Evolutionary conservation across 352 stramenopile genomes (phyloP).

Genomic region (Phytopythium helicoides): DNA sequence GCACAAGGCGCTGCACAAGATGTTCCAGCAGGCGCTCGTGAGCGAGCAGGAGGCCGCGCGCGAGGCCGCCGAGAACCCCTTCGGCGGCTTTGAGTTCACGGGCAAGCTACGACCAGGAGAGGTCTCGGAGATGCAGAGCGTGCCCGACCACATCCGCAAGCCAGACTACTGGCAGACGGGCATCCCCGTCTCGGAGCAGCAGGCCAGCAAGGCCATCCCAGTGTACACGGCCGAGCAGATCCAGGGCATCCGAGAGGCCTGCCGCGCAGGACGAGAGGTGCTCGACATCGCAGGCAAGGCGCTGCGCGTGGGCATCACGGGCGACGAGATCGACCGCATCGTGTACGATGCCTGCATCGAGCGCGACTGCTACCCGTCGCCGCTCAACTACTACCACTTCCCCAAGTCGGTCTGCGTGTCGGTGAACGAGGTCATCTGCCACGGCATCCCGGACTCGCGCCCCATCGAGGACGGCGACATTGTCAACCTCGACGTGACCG

Average conservation of each 20-base stretch:
- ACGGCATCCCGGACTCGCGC: constrained; percentile 95
- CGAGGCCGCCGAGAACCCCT: constrained; percentile 16
- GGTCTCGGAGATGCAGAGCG: constrained; percentile 63
- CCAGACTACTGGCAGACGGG: constrained; percentile 90
- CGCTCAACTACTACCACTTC: constrained; percentile 97
- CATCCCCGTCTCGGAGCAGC: constrained; percentile 51
- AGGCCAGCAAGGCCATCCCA: constrained; percentile 71
- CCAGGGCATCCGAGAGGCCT: constrained; percentile 88
- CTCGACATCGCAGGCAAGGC: constrained; percentile 91
- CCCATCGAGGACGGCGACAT: constrained; percentile 95
- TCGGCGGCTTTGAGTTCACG: constrained; percentile 75
- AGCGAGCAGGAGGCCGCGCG: constrained; percentile 31
- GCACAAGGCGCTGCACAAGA: constrained; percentile 96
- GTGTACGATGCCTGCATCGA: constrained; percentile 91
- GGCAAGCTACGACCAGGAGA: constrained; percentile 71
- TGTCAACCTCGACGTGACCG: constrained; percentile 97
- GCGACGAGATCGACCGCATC: constrained; percentile 95
- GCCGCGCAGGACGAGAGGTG: constrained; percentile 86
- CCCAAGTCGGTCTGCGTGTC: constrained; percentile 86
- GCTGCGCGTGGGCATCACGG: constrained; percentile 88
- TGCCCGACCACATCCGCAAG: constrained; percentile 73
- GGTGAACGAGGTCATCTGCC: constrained; percentile 95
- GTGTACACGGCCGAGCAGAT: constrained; percentile 93
- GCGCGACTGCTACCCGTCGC: constrained; percentile 92
- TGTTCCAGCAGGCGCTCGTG: constrained; percentile 86